These are phyloP conservation scores for Leishmania amazonensis DNA, from an alignment of 208 protist species.

Conservation along the genomic window DNA sequence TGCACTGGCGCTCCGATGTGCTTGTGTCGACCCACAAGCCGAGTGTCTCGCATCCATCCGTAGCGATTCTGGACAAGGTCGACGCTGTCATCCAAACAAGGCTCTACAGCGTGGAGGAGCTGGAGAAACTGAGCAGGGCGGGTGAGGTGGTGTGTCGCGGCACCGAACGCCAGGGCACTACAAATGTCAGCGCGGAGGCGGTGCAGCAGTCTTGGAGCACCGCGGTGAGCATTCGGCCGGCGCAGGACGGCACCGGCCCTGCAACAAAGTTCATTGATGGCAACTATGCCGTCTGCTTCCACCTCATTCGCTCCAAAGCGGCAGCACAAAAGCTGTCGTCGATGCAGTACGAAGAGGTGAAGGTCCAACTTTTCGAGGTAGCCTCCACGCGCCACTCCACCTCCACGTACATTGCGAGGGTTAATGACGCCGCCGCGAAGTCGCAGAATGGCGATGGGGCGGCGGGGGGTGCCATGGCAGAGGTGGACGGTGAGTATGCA, in stretches of 20 bases:
- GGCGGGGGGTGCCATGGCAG: background rate
- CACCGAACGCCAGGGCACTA: conserved; percentile 5
- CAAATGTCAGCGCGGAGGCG: conserved; percentile 1
- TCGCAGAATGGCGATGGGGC: background rate
- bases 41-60: background rate
- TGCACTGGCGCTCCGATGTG: conserved; percentile 24
- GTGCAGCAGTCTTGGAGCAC: conserved; percentile 7
- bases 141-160: background rate
- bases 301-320: conserved; percentile 18
- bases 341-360: conserved; percentile 28
- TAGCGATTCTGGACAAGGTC: conserved; percentile 21
- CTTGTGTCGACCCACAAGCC: conserved; percentile 41
- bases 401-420: conserved; percentile 21
- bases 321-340: background rate
- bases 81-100: conserved; percentile 21
- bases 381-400: conserved; percentile 29
- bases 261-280: conserved; percentile 22
- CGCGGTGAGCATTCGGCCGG: conserved; percentile 7
- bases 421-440: conserved; percentile 6
- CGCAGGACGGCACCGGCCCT: conserved; percentile 2
- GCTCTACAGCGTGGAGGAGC: conserved; percentile 20
- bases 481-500: conserved; percentile 30
- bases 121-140: conserved; percentile 18
- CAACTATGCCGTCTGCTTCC: conserved; percentile 55
- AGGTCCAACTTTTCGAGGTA: conserved; percentile 32